These are phyloP conservation scores for Lichtheimia ramosa DNA, from an alignment of 371 early-diverging fungal species.

Conservation along the genomic window DNA sequence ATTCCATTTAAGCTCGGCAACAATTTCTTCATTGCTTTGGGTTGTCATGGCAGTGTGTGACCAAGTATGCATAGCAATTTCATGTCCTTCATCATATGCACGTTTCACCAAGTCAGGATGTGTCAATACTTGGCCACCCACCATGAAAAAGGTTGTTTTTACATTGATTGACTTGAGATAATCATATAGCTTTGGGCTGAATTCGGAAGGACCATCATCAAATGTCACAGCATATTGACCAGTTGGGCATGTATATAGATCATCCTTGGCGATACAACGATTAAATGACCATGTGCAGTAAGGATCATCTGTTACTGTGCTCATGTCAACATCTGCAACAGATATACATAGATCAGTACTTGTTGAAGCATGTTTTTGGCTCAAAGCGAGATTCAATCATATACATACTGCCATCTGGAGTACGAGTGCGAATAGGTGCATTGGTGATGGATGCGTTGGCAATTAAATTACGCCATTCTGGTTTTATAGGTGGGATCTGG, in stretches of 20 bases:
- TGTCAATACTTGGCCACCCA: slow-evolving; percentile 57
- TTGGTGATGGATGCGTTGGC: slow-evolving; percentile 31
- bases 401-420: slow-evolving; percentile 9
- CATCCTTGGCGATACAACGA: slow-evolving; percentile 41
- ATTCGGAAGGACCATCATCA: slow-evolving; percentile 62
- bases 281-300: slow-evolving; percentile 58
- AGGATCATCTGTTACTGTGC: slow-evolving; percentile 12
- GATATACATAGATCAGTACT: slow-evolving; percentile 20
- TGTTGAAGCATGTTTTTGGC: slow-evolving; percentile 3
- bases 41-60: slow-evolving; percentile 62
- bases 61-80: slow-evolving; percentile 56
- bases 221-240: slow-evolving; percentile 56
- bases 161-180: slow-evolving; percentile 48
- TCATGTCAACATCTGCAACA: slow-evolving; percentile 5
- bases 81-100: slow-evolving; percentile 49
- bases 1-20: slow-evolving; percentile 66
- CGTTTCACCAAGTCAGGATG: slow-evolving; percentile 52
- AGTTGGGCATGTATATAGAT: slow-evolving; percentile 48
- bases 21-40: slow-evolving; percentile 58
- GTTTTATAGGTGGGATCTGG: slow-evolving; percentile 32
- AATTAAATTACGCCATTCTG: slow-evolving; percentile 45
- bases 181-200: slow-evolving; percentile 47
- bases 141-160: slow-evolving; percentile 65
- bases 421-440: slow-evolving; percentile 30
- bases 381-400: background rate